Percentiles rank a stretch among this genome's conserved stretches.
phyloP scores from a whole-genome alignment of 2,329 filamentous ascomycete species.

The Fusarium protoensiforme region DNA sequence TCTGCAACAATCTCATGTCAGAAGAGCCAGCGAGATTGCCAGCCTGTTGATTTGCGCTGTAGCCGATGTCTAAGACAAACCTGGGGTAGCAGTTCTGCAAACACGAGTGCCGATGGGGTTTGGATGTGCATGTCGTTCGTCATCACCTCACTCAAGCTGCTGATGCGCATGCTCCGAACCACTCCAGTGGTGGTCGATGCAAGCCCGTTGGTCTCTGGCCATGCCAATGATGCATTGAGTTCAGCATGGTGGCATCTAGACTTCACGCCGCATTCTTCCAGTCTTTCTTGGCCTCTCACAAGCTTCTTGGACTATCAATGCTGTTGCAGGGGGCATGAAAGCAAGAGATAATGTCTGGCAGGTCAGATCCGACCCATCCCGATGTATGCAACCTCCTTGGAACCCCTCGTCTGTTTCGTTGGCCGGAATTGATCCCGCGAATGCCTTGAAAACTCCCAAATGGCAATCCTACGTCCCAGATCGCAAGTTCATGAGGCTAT shows the following conservation, averaged over 20 bases:
- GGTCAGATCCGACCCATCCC: background rate
- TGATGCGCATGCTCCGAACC: background rate
- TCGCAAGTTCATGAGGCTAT: background rate
- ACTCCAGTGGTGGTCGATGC: constrained; percentile 14
- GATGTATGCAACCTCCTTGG: background rate
- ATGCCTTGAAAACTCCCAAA: background rate
- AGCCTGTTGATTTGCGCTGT: constrained; percentile 13
- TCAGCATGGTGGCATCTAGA: background rate
- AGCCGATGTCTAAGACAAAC: constrained; percentile 27
- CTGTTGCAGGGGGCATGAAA: background rate
- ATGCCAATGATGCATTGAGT: background rate
- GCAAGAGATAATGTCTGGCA: background rate
- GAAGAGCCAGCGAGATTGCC: background rate
- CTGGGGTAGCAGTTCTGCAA: constrained; percentile 20
- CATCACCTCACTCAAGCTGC: constrained; percentile 4
- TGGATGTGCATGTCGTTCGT: background rate
- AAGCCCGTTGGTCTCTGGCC: constrained; percentile 12
- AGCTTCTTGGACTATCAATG: constrained; percentile 3
- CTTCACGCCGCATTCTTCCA: background rate
- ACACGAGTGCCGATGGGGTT: background rate
- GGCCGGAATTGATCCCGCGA: background rate
- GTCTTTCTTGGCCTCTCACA: background rate
- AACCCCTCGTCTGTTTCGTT: background rate
- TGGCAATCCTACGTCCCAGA: background rate
- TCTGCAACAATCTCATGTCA: constrained; percentile 8